Base-by-base conservation (phyloP, 2,329 filamentous ascomycete genomes). In the Bipolaris bicolor region DNA sequence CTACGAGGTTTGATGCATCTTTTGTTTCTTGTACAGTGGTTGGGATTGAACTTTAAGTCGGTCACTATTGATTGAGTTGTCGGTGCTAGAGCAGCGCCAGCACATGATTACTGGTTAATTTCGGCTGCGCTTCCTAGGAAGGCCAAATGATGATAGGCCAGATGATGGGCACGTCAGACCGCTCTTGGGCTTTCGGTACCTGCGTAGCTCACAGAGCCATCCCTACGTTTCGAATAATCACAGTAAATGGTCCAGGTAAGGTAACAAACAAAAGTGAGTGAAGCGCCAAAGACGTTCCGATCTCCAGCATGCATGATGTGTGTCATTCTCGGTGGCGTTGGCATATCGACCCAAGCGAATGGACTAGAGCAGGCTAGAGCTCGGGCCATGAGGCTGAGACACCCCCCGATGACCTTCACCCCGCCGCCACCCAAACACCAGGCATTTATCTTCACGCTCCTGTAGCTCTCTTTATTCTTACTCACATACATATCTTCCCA, bases 361-460 rank as follows among this genome's bases (percentile, higher is more conserved):
- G 33, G 50, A 31, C 44, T 48, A 57, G 49, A 15, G 5, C 20
- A 36, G 44, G 57, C 60, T 50, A 20, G 39, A 53, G 57, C 60
- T 55, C 49, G 46, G 57, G 51, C 60, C 58, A 16, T 57, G 58
- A 58, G 58, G 58, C 60, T 65, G 58, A 61, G 49, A 57, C 55
- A 41, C 51, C n/a, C 37, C 47, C 55, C 55, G 52, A 54, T 62
- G 52, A 54, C 53, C 54, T 24, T 47, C 53, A 57, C 60, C 57
- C 61, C 63, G 55, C 62, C 62, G 60, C 53, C 39, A 52, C 49
- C 51, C 51, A 45, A 6, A 53, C 47, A 20, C 49, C 57, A 39
- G 45, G 52, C 44, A 55, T 36, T 50, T 52, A 63, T 46, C 53
- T 36, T 26, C 46, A 47, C 58, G 33, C 37, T 55, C 52, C 53